Conservation (phyloP, 352 stramenopile species). For the Pythium apleroticum region DNA sequence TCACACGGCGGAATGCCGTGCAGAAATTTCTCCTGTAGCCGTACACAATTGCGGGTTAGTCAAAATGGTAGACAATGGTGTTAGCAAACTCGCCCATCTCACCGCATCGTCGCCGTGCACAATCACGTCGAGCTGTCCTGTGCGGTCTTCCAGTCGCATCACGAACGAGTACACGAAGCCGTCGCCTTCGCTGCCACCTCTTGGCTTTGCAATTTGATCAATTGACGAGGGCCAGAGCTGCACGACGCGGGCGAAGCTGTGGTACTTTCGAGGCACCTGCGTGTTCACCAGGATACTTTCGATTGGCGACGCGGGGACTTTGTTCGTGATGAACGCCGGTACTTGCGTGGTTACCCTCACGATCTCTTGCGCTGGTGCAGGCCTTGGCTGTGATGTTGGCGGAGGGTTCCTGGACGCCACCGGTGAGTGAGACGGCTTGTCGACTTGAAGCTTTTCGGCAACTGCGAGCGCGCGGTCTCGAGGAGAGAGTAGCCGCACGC, state of each 20-base stretch:
- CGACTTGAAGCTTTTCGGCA: slow-evolving; percentile 12
- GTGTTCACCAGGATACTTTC: slow-evolving; percentile 30
- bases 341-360: slow-evolving; percentile 35
- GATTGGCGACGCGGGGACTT: slow-evolving; percentile 47
- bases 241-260: slow-evolving; percentile 49
- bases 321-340: slow-evolving; percentile 43
- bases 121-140: slow-evolving; percentile 58
- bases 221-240: slow-evolving; percentile 51
- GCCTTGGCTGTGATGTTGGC: background rate
- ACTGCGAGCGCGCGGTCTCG: background rate
- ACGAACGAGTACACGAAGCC: slow-evolving; percentile 74
- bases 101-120: slow-evolving; percentile 72
- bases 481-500: slow-evolving; percentile 14
- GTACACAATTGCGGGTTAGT: background rate
- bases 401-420: background rate
- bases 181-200: slow-evolving; percentile 11
- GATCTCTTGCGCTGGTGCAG: background rate
- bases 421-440: background rate
- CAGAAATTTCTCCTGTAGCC: slow-evolving; percentile 59
- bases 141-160: slow-evolving; percentile 49
- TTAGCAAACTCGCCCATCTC: slow-evolving; percentile 19
- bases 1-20: slow-evolving; percentile 71
- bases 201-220: slow-evolving; percentile 51
- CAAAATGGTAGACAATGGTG: background rate
- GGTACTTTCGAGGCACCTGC: slow-evolving; percentile 60